Evolutionary conservation across 2,329 filamentous ascomycete genomes (phyloP), one percentile per base, ranked within the genome.

Genomic region (Allantophomopsis lycopodina): DNA sequence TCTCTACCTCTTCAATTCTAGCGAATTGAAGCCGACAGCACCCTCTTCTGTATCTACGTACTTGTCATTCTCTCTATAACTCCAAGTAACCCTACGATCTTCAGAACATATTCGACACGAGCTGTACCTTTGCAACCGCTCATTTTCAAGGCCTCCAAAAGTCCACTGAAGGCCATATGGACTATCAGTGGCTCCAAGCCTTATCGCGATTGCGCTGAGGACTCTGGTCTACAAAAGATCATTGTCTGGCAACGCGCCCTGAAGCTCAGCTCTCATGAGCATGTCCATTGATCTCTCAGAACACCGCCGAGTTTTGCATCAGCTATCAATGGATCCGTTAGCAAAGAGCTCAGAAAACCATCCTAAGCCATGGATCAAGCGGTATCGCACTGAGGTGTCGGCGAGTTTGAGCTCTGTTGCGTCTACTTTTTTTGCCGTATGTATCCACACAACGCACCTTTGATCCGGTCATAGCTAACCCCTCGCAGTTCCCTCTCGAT

Each of bases 301-400:
- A 20, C 36, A 47, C 47, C 52, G 46, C 40, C 53, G 48, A 51
- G 48, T 44, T 46, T 48, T 12, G 21, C 35, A 18, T 28, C 16
- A 13, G n/a, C 39, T 36, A 37, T 42, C 53, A 36, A 45, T 55
- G 15, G 43, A 48, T 49, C 57, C 37, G 59, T 56, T 28, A 28
- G 23, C 23, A 28, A 28, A 28, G 23, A 28, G 23, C 23, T 28
- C 23, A 63, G 41, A 32, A 47, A 32, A 45, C 20, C 59, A 64
- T 44, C 57, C 62, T 37, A 69, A 65, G 52, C 57, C 54, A 52
- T 80, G 79, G 65, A 67, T 81, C 53, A 87, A 85, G 63, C 72
- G 71, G 49, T 89, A 91, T 60, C 74, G 83, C 48, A 88, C 81
- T 37, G 82, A 89, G 61, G 76, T 91, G 48, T 76, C 83, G 44